Evolutionary conservation across 352 stramenopile species (phyloP).

Genomic region (Globisporangium middletonii): DNA sequence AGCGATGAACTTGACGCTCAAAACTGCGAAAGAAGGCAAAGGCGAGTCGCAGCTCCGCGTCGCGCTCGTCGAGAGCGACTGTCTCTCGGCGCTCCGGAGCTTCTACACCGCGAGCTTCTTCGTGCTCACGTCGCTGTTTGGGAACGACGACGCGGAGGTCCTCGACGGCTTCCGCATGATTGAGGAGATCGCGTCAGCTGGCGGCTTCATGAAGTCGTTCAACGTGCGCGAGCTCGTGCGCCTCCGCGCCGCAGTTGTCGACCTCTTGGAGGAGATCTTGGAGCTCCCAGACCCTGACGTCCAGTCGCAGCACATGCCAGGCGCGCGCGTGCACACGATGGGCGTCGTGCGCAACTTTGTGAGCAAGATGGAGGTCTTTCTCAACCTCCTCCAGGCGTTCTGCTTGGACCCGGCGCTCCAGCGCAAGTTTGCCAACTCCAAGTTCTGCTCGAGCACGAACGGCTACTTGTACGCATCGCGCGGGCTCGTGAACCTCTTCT

Average conservation of each 20-base stretch:
- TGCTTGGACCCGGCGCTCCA: constrained; percentile 54
- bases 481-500: constrained; percentile 66
- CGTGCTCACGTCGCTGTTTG: constrained; percentile 63
- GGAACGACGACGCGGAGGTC: constrained; percentile 74
- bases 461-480: constrained; percentile 64
- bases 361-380: constrained; percentile 77
- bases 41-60: constrained; percentile 76
- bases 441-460: constrained; percentile 63
- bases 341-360: constrained; percentile 87
- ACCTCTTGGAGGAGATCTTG: constrained; percentile 75
- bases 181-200: constrained; percentile 58
- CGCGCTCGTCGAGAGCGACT: constrained; percentile 74
- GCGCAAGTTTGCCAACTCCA: constrained; percentile 72
- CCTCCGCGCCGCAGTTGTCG: constrained; percentile 54
- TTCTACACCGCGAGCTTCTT: constrained; percentile 83
- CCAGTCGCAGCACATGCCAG: constrained; percentile 60
- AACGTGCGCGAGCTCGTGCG: constrained; percentile 59
- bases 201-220: constrained; percentile 76
- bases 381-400: constrained; percentile 62
- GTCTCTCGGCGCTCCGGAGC: constrained; percentile 68
- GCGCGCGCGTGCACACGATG: constrained; percentile 64
- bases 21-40: constrained; percentile 72
- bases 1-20: constrained; percentile 60
- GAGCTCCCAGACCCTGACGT: constrained; percentile 76
- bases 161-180: constrained; percentile 73